Evolutionary conservation across 2,329 filamentous ascomycete genomes (phyloP).

Genomic region (Cladosporium sp.): DNA sequence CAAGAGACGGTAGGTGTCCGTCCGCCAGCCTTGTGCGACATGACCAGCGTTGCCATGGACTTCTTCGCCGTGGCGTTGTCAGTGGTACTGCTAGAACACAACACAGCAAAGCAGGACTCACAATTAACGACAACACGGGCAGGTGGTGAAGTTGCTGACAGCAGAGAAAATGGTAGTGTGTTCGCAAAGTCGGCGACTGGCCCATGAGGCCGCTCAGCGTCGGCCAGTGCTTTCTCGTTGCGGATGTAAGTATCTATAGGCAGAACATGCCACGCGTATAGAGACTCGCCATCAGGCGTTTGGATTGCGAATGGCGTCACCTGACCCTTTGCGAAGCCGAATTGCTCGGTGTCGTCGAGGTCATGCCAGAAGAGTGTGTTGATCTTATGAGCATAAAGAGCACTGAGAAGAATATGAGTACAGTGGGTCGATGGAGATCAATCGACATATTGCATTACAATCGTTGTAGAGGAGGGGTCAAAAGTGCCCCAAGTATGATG

Average conservation of each 20-base stretch:
- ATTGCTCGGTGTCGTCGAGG: conserved; percentile 70
- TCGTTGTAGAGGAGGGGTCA: conserved; percentile 69
- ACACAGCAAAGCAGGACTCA: conserved; percentile 20
- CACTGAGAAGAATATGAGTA: conserved; percentile 47
- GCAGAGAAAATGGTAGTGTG: conserved; percentile 47
- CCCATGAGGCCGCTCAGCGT: conserved; percentile 47
- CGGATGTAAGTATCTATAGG: conserved; percentile 72
- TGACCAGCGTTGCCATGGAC: conserved; percentile 72
- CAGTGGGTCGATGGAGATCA: too few relatives aligned
- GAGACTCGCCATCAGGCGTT: conserved; percentile 68
- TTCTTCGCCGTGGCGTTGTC: conserved; percentile 9
- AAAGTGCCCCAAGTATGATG: conserved; percentile 30
- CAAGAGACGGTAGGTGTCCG: conserved; percentile 72
- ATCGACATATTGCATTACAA: conserved; percentile 57
- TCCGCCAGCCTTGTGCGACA: conserved; percentile 71
- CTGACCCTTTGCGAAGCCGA: conserved; percentile 85
- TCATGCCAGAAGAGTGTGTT: conserved; percentile 69
- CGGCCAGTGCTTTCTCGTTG: conserved; percentile 59
- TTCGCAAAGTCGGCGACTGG: conserved; percentile 41
- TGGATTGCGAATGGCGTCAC: conserved; percentile 77
- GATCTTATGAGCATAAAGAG: conserved; percentile 78
- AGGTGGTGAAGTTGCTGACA: conserved; percentile 45
- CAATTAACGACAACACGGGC: conserved; percentile 55
- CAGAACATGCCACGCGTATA: conserved; percentile 90
- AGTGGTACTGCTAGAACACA: neutral